Evolutionary conservation across 1,284 basidiomycete genomes (phyloP).

Genomic region (Puccinia horiana): DNA sequence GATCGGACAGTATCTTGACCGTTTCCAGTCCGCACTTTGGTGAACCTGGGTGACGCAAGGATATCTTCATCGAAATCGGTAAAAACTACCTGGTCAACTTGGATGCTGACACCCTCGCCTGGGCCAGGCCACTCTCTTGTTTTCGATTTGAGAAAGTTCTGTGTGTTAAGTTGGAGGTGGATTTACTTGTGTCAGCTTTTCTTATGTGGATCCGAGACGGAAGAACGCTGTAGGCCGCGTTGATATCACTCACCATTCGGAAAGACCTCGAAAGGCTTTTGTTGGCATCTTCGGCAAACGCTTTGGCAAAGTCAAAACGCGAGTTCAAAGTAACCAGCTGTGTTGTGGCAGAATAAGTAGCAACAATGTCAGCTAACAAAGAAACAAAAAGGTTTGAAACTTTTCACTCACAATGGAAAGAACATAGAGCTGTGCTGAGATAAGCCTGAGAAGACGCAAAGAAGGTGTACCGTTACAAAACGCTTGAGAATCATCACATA

Average conservation of each 20-base stretch:
- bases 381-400: background rate
- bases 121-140: slow-evolving; percentile 14
- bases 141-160: slow-evolving; percentile 31
- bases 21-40: slow-evolving; percentile 24
- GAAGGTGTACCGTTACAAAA: background rate
- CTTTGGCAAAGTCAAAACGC: slow-evolving; percentile 40
- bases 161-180: background rate
- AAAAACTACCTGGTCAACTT: slow-evolving; percentile 37
- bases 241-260: slow-evolving; percentile 15
- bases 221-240: background rate
- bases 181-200: background rate
- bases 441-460: slow-evolving; percentile 5
- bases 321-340: slow-evolving; percentile 42
- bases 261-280: slow-evolving; percentile 35
- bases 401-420: slow-evolving; percentile 33
- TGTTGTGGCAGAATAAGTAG: background rate
- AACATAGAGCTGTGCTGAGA: slow-evolving; percentile 33
- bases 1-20: slow-evolving; percentile 4
- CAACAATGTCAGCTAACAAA: background rate
- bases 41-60: slow-evolving; percentile 14
- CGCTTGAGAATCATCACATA: too few species aligned
- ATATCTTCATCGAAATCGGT: slow-evolving; percentile 37
- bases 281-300: slow-evolving; percentile 40
- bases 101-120: slow-evolving; percentile 18
- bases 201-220: background rate